Base-by-base conservation (phyloP, 345 rosid species). In the Salix exigua region DNA sequence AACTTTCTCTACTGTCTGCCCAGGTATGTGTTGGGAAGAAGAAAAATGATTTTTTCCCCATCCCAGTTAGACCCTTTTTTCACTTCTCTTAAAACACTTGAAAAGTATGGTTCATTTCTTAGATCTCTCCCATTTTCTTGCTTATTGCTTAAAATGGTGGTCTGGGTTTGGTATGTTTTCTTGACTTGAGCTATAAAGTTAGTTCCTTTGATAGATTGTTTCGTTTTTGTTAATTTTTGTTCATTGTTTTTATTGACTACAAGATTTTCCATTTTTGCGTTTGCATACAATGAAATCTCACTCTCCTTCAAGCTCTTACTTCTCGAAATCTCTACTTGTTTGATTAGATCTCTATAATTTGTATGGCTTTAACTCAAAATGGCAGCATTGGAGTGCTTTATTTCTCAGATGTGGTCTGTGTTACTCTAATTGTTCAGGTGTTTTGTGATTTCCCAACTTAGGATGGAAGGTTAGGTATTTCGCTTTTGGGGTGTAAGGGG, bases 91-190 rank as follows among this genome's bases (percentile, higher is more conserved):
- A 7, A 8, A 64, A 66, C 44, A 23, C 33, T 42, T 13, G 31
- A 13, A 31, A 82, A 61, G 55, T 19, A 35, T 71, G 33, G 55
- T 78, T 60, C 25, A 40, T 66, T 75, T 23, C 60, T 60, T 72
- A 86, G 89, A 86, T 84, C 87, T 84, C 80, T 78, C 79, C 72
- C 78, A 68, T 78, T 78, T 70, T 74, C 65, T 76, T 78, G 77
- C 68, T 44, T 68, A 77, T 74, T 72, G 62, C 71, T 73, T 26
- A 18, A 40, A 82, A 65, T 69, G 70, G 72, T 77, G 74, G 75
- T 77, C 64, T 77, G 77, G 80, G 80, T 84, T 33, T 72, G 75
- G 8, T 58, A 75, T 35, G 11, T 53, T 73, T 82, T 82, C 40
- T 73, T 66, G 81, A 71, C 79, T 85, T 79, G 63, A 66, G 66